Conservation (phyloP, 1,284 basidiomycete genomes). For the Anthracocystis panici-leucophaei region DNA sequence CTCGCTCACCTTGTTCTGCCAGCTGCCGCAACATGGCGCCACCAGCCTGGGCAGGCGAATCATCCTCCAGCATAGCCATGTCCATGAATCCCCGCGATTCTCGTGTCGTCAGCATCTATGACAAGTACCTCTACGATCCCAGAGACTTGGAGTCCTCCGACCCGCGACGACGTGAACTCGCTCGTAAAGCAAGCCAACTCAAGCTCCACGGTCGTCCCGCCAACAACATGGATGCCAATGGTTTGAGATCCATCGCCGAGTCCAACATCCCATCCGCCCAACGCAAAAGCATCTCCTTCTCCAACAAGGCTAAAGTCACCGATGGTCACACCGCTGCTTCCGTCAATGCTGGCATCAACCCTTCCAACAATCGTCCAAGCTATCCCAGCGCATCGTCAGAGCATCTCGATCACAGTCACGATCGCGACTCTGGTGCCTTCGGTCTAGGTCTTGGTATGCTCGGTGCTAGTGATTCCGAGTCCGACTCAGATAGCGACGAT, state of each 20-base stretch:
- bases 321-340: conserved; percentile 34
- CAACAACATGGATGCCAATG: conserved; percentile 48
- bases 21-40: conserved; percentile 18
- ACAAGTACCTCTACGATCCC: conserved; percentile 61
- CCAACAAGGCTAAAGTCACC: conserved; percentile 38
- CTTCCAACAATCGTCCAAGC: conserved; percentile 17
- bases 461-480: conserved; percentile 47
- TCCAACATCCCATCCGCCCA: conserved; percentile 11
- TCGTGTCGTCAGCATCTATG: conserved; percentile 61
- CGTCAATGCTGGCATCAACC: conserved; percentile 8
- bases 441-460: conserved; percentile 56
- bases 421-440: conserved; percentile 52
- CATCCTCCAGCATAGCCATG: conserved; percentile 40
- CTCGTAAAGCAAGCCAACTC: conserved; percentile 48
- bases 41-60: conserved; percentile 38
- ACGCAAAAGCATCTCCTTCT: conserved; percentile 48
- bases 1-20: not conserved
- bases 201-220: conserved; percentile 46
- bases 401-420: conserved; percentile 16
- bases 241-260: conserved; percentile 17
- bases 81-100: conserved; percentile 52
- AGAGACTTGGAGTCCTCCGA: conserved; percentile 55
- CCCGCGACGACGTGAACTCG: conserved; percentile 51
- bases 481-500: conserved; percentile 53
- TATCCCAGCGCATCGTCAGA: conserved; percentile 9